Percentiles rank a stretch among this genome's conserved stretches.
phyloP scores from a whole-genome alignment of 73 alveolate genomes.

The Paramecium bursaria region DNA sequence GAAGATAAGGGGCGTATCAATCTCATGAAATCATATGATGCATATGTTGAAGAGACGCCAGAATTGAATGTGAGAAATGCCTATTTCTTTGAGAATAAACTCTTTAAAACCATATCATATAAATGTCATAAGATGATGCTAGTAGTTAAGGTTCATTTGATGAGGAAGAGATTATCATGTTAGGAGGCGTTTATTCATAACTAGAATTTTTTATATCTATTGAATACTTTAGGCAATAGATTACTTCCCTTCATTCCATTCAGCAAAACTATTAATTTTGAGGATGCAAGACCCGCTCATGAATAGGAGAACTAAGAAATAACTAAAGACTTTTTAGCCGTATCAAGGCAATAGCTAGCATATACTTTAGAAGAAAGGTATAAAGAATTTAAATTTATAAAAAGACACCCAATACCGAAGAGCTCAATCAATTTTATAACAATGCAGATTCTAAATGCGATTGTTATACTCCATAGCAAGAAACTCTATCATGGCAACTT shows the following conservation, averaged over 20 bases:
- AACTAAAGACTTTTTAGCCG: constrained; percentile 47
- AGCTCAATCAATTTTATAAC: constrained; percentile 11
- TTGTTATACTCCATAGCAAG: background rate
- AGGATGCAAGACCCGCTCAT: background rate
- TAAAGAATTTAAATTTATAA: no score
- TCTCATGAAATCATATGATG: constrained; percentile 19
- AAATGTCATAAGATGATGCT: constrained; percentile 17
- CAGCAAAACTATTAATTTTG: constrained; percentile 28
- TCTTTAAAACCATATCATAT: constrained; percentile 15
- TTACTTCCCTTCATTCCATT: constrained; percentile 38
- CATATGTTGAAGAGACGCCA: background rate
- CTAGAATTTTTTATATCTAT: background rate
- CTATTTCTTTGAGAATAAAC: constrained; percentile 27
- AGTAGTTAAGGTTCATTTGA: constrained; percentile 17
- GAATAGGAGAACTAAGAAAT: no score
- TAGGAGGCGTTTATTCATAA: background rate
- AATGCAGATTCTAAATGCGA: background rate
- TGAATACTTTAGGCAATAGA: background rate
- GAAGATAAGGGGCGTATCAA: constrained; percentile 31
- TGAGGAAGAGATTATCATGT: constrained; percentile 14
- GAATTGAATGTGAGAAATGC: background rate
- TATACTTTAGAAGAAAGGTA: no score
- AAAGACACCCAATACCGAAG: no score
- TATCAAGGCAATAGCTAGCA: background rate
- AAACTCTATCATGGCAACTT: constrained; percentile 31